Evolutionary conservation across 495 filamentous ascomycete species (phyloP).

Genomic region (Penicillium daleae): DNA sequence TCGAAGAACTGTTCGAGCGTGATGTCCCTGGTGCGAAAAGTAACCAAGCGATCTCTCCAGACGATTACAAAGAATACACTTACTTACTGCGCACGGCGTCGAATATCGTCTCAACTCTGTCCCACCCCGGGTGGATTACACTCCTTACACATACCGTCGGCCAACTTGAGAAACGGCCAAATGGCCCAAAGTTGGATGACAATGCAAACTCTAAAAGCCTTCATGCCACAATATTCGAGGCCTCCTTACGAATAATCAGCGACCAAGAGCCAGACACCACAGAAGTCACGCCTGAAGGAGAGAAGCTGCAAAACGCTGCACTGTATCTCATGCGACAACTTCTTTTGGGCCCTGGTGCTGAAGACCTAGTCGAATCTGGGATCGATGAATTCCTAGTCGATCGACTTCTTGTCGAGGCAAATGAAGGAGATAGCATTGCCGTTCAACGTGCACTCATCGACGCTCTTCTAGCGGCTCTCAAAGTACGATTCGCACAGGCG

Average conservation of each 20-base stretch:
- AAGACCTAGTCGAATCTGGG: conserved; percentile 66
- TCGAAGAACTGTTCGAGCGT: conserved; percentile 43
- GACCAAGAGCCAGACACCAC: conserved; percentile 16
- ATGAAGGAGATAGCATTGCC: conserved; percentile 42
- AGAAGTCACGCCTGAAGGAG: conserved; percentile 33
- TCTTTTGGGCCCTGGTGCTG: conserved; percentile 69
- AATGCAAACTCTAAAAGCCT: conserved; percentile 37
- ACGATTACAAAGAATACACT: conserved; percentile 74
- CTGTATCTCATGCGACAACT: conserved; percentile 76
- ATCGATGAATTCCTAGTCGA: conserved; percentile 76
- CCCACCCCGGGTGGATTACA: conserved; percentile 47
- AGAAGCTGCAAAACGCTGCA: conserved; percentile 66
- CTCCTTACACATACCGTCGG: conserved; percentile 41
- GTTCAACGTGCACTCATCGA: conserved; percentile 78
- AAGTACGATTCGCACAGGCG: conserved; percentile 60
- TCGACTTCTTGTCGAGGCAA: conserved; percentile 65
- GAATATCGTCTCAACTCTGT: conserved; percentile 62
- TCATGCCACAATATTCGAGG: conserved; percentile 45
- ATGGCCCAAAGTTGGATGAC: conserved; percentile 35
- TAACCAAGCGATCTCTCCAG: conserved; percentile 37
- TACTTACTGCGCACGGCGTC: conserved; percentile 79
- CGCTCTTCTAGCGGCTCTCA: conserved; percentile 70
- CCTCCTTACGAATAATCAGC: conserved; percentile 38
- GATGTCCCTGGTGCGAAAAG: conserved; percentile 21
- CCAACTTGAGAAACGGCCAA: conserved; percentile 40